These are phyloP conservation scores for Claviceps spartinae DNA, from an alignment of 2,329 filamentous ascomycete species.

Conservation along the genomic window DNA sequence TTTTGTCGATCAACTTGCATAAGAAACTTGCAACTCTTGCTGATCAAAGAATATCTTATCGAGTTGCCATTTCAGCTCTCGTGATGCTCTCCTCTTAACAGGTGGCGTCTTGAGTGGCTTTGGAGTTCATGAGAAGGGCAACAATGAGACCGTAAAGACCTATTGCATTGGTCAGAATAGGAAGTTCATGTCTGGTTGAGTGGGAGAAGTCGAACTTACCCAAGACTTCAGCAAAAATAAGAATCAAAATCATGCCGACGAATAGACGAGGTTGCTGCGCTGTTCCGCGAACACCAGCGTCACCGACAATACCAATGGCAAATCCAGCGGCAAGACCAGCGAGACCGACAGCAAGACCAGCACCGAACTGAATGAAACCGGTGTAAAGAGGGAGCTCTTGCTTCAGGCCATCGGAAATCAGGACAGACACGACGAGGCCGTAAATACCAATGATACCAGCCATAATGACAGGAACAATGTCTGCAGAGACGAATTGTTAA, in stretches of 20 bases:
- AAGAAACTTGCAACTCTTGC: constrained; percentile 13
- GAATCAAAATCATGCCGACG: constrained; percentile 96
- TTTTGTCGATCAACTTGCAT: constrained; percentile 11
- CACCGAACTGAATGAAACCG: constrained; percentile 75
- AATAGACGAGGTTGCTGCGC: constrained; percentile 77
- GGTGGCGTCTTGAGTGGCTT: constrained; percentile 50
- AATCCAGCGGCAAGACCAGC: constrained; percentile 76
- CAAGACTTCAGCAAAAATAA: constrained; percentile 99
- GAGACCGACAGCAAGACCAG: constrained; percentile 69
- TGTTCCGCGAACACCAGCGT: constrained; percentile 77
- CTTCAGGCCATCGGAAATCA: constrained; percentile 67
- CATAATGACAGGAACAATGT: constrained; percentile 99
- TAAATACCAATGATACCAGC: constrained; percentile 99
- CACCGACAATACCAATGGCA: constrained; percentile 77
- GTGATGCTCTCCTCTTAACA: constrained; percentile 32
- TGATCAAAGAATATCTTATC: constrained; percentile 24
- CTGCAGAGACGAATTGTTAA: constrained; percentile 31
- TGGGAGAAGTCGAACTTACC: constrained; percentile 42
- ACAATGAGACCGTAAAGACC: constrained; percentile 99
- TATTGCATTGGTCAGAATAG: constrained; percentile 24
- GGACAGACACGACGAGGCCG: constrained; percentile 75
- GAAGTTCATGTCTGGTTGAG: neutral
- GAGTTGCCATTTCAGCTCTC: constrained; percentile 13
- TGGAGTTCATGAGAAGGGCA: constrained; percentile 98
- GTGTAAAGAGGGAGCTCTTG: constrained; percentile 65